A percentile compares a stretch with the other conserved stretches of the same genome.
These are phyloP conservation scores for Eucalyptus marginata DNA, from an alignment of 345 rosid species.

Conservation along the genomic window DNA sequence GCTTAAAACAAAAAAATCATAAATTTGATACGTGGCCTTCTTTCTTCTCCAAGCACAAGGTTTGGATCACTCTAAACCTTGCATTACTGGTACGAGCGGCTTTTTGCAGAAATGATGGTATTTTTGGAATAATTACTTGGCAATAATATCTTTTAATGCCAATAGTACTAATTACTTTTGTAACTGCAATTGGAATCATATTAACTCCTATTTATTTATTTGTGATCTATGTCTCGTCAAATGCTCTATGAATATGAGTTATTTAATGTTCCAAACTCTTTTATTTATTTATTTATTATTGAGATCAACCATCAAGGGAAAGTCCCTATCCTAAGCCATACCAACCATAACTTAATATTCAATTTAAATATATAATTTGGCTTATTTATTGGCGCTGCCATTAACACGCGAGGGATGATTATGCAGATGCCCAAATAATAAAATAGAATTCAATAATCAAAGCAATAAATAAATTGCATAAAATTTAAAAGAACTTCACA, in stretches of 20 bases:
- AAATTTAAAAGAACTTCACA: too few species aligned
- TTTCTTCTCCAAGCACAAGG: neutral
- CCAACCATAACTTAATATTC: neutral
- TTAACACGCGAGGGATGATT: neutral
- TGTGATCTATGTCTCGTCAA: too few species aligned
- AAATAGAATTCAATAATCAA: neutral
- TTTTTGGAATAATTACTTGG: neutral
- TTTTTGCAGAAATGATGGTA: neutral
- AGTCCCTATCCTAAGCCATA: neutral
- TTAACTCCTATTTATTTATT: neutral
- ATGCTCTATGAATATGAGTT: neutral
- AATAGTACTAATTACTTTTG: neutral
- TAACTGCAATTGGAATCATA: neutral
- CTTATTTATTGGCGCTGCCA: neutral
- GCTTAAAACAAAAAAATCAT: neutral
- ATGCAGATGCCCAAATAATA: neutral
- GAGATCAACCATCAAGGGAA: neutral
- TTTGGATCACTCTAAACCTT: neutral
- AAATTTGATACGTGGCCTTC: neutral
- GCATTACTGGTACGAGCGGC: neutral
- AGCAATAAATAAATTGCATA: neutral
- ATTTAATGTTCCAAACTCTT: neutral
- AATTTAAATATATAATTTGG: neutral
- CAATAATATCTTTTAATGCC: neutral
- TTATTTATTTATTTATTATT: too few species aligned